Percentiles rank a stretch among this genome's conserved stretches.
Evolutionary conservation across 768 basidiomycete species (phyloP).

Genomic region (Pleurotus citrinopileatus): DNA sequence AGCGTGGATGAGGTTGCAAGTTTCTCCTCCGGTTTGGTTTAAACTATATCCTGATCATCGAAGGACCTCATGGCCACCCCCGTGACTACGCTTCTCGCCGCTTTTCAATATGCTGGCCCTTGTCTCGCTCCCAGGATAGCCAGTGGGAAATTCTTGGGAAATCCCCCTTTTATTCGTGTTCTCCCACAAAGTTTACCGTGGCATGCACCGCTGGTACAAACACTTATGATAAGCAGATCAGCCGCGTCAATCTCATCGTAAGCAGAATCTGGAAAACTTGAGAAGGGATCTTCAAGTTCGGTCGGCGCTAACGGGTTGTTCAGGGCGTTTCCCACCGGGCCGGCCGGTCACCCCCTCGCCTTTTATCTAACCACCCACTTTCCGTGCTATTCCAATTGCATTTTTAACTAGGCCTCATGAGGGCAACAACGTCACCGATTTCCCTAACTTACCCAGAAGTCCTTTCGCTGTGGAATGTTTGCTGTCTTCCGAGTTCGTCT

Average conservation of each 20-base stretch:
- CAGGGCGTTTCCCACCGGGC: not conserved
- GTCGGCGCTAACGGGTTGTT: not conserved
- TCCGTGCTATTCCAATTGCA: not conserved
- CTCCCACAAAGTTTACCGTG: not conserved
- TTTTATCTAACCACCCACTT: not conserved
- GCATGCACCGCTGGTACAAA: not conserved
- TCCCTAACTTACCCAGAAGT: not conserved
- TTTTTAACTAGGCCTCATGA: not conserved
- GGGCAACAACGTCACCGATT: slow-evolving; percentile 1
- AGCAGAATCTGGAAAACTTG: not conserved
- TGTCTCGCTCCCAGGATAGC: not conserved
- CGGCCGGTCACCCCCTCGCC: not conserved
- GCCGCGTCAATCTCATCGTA: not conserved
- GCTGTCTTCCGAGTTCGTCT: not conserved
- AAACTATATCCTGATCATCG: not conserved
- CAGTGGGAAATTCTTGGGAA: slow-evolving; percentile 1
- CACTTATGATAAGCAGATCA: not conserved
- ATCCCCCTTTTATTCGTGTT: not conserved
- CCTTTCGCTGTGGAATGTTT: not conserved
- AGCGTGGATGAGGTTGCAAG: not conserved
- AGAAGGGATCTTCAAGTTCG: not conserved
- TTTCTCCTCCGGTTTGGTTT: no score
- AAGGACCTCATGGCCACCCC: slow-evolving; percentile 3
- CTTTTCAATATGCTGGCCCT: not conserved
- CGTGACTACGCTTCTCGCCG: not conserved